These are phyloP conservation scores for Epichloe sp. DNA, from an alignment of 2,329 filamentous ascomycete species.

Conservation along the genomic window DNA sequence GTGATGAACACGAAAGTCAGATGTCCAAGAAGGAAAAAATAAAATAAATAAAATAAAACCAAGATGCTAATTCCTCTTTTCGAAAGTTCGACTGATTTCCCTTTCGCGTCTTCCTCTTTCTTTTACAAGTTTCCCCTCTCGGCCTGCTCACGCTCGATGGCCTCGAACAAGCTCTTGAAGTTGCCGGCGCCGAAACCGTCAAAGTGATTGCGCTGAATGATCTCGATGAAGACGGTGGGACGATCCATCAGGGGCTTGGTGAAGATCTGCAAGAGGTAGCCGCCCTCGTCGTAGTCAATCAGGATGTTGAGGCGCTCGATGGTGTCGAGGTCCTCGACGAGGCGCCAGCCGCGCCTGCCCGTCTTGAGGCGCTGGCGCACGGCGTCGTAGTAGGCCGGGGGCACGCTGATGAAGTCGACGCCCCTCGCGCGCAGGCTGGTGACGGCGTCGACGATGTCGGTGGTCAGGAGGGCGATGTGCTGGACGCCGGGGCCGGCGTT, in stretches of 20 bases:
- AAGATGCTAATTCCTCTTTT: not conserved
- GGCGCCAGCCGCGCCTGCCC: slow-evolving; percentile 43
- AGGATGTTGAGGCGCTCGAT: slow-evolving; percentile 71
- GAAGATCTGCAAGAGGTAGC: slow-evolving; percentile 67
- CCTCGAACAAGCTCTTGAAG: slow-evolving; percentile 90
- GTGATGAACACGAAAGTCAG: not conserved
- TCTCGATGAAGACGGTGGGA: slow-evolving; percentile 91
- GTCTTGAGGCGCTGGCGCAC: slow-evolving; percentile 63
- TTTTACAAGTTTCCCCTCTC: slow-evolving; percentile 63
- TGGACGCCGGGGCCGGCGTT: slow-evolving; percentile 84
- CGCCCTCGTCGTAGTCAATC: slow-evolving; percentile 89
- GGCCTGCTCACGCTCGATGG: slow-evolving; percentile 86
- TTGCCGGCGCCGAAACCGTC: slow-evolving; percentile 89
- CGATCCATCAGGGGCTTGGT: slow-evolving; percentile 87
- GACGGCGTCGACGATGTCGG: slow-evolving; percentile 67
- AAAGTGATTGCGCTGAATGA: slow-evolving; percentile 85
- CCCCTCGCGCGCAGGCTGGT: slow-evolving; percentile 69
- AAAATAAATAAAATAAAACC: not conserved
- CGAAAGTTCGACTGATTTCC: no score
- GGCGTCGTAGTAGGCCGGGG: slow-evolving; percentile 72
- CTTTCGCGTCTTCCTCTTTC: not conserved
- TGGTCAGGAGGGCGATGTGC: slow-evolving; percentile 78
- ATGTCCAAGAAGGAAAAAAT: not conserved
- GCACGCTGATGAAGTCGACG: slow-evolving; percentile 86
- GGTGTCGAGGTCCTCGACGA: slow-evolving; percentile 69